A percentile compares a stretch with the other conserved stretches of the same genome.
phyloP scores from a whole-genome alignment of 345 rosid genomes.

The Aquilaria malaccensis region DNA sequence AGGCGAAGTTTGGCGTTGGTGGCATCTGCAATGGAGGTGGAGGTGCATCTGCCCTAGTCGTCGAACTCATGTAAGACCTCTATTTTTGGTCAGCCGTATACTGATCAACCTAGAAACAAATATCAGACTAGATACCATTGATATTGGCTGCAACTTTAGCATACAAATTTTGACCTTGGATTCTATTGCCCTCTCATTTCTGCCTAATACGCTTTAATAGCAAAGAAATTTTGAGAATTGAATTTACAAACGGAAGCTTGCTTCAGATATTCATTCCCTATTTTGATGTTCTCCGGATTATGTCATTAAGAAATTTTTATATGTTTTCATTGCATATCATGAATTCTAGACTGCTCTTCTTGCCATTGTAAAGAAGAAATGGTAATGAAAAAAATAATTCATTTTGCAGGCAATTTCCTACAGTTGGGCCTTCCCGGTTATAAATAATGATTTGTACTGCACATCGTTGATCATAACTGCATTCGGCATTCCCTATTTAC shows the following conservation, averaged over 20 bases:
- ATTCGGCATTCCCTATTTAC: too few relatives aligned
- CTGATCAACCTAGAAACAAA: not conserved
- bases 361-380: not conserved
- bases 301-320: too few relatives aligned
- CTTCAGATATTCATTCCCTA: too few relatives aligned
- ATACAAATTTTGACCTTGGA: too few relatives aligned
- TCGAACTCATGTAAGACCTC: slow-evolving; percentile 69
- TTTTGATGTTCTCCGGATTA: too few relatives aligned
- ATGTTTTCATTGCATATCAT: too few relatives aligned
- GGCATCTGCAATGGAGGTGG: slow-evolving; percentile 98
- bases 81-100: slow-evolving; percentile 19
- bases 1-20: slow-evolving; percentile 70
- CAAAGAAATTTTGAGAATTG: too few relatives aligned
- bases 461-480: too few relatives aligned
- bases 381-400: not conserved
- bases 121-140: not conserved
- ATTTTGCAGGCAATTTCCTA: slow-evolving; percentile 28
- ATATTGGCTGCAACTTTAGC: not conserved
- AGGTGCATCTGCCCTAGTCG: slow-evolving; percentile 84
- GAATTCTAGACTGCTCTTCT: too few relatives aligned
- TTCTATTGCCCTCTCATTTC: too few relatives aligned
- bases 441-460: not conserved
- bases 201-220: too few relatives aligned
- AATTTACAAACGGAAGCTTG: too few relatives aligned
- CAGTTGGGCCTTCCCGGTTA: slow-evolving; percentile 17